phyloP scores from a whole-genome alignment of 495 filamentous ascomycete genomes.

The Penicillium argentinense region DNA sequence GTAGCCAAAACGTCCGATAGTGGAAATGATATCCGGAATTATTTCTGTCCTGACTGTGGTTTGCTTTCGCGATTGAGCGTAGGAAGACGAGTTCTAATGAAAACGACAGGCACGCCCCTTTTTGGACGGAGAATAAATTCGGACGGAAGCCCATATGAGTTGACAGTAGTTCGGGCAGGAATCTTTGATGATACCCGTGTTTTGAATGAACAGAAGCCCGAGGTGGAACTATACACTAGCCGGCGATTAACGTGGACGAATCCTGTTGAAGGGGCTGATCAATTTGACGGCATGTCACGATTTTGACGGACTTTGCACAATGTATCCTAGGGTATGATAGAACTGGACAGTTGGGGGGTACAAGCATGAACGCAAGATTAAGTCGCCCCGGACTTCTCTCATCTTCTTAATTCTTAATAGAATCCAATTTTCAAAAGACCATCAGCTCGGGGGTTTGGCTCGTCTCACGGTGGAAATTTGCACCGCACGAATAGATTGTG shows the following conservation, averaged over 20 bases:
- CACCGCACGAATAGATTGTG: no score
- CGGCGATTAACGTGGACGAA: constrained; percentile 26
- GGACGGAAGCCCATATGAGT: constrained; percentile 16
- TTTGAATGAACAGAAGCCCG: constrained; percentile 25
- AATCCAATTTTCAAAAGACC: no score
- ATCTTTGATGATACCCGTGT: constrained; percentile 31
- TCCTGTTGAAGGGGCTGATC: constrained; percentile 30
- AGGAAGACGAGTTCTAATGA: constrained; percentile 9
- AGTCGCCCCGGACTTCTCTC: no score
- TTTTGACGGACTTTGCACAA: no score
- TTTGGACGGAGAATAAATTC: constrained; percentile 24
- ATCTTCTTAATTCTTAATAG: no score
- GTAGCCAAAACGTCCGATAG: constrained; percentile 34
- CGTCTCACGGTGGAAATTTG: no score
- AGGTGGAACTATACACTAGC: constrained; percentile 30
- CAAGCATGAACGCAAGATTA: no score
- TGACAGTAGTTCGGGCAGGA: constrained; percentile 32
- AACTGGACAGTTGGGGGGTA: no score
- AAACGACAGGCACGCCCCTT: constrained; percentile 33
- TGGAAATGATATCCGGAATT: constrained; percentile 35
- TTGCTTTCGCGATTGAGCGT: constrained; percentile 2
- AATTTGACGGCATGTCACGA: constrained; percentile 31
- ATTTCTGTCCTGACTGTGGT: constrained; percentile 43
- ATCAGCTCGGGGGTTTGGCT: no score
- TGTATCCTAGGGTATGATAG: no score